Evolutionary conservation across 345 rosid species (phyloP).

Genomic region (Punica granatum): DNA sequence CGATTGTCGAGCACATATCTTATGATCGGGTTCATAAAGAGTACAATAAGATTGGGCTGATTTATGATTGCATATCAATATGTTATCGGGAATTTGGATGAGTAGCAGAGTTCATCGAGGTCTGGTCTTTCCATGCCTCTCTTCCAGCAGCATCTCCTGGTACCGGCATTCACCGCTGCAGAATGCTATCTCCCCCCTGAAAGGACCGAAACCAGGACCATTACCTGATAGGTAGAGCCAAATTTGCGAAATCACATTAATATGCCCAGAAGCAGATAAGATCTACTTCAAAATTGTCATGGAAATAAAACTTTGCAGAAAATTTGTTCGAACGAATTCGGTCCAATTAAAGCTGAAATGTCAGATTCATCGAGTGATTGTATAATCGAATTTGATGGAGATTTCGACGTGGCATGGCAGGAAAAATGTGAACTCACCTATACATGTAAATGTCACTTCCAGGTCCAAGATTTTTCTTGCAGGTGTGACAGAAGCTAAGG

Average conservation of each 20-base stretch:
- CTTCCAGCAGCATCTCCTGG: constrained; percentile 56
- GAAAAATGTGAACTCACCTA: constrained; percentile 39
- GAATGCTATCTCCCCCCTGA: constrained; percentile 87
- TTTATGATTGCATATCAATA: not conserved
- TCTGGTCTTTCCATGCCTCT: constrained; percentile 5
- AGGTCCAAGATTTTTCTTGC: constrained; percentile 71
- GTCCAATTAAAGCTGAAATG: no score
- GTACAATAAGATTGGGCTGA: not conserved
- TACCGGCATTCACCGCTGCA: constrained; percentile 85
- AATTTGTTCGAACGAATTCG: no score
- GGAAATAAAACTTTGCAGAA: no score
- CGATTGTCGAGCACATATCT: not conserved
- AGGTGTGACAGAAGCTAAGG: constrained; percentile 65
- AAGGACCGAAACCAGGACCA: not conserved
- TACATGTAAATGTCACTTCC: constrained; percentile 91
- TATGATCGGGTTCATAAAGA: no score
- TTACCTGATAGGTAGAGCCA: not conserved
- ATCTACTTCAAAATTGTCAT: no score
- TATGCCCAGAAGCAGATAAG: no score
- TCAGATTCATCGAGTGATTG: not conserved
- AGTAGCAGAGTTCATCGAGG: not conserved
- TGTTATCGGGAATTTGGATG: not conserved
- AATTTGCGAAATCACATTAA: no score
- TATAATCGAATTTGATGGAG: not conserved
- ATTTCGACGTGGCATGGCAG: not conserved